Evolutionary conservation across 2,329 filamentous ascomycete species (phyloP), one percentile per base, ranked within the genome.

Genomic region (Sporothrix euskadiensis): DNA sequence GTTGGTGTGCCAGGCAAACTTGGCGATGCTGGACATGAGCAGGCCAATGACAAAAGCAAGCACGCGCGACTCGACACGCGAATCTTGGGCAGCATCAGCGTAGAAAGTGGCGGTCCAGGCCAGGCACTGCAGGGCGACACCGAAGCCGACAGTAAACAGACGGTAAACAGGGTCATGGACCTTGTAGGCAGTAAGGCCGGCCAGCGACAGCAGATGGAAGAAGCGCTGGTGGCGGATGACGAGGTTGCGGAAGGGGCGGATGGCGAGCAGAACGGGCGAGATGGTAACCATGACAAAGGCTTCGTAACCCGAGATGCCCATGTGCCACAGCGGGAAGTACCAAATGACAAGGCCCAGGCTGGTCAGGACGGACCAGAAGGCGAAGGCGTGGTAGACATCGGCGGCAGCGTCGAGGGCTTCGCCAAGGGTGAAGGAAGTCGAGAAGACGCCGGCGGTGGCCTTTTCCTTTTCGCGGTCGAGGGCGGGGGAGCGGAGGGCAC

Each of bases 241-340:
- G 19, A 93, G 81, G 54, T 87, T 88, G 74, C 94, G 91, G 22
- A 98, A 74, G 0, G 90, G 85, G 65, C 86, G 87, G 75, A 94
- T 91, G 30, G 87, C 90, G 59, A 99, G 89, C 26, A 98, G 81
- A 54, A 94, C 85, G 0, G 96, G 96, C 4, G 94, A 92, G 70
- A 95, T 82, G 3, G 93, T 95, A 69, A 88, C 89, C 89, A 98
- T 91, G 79, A 99, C 91, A 77, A 97, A 86, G 59, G 90, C 91
- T 83, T 99, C 96, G 80, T 96, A 99, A 75, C 96, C 96, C 4
- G 95, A 98, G 75, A 99, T 97, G 39, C 96, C 96, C 96, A 99
- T 99, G 81, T 98, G 90, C 96, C 96, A 99, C 12, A 99, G 88
- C 16, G 96, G 96, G 81, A 99, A 99, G 82, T 97, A 99, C 96